Percentiles rank a stretch among this genome's conserved stretches.
Conservation (phyloP, 2,329 filamentous ascomycete species). For the Rhinocladiella mackenziei region DNA sequence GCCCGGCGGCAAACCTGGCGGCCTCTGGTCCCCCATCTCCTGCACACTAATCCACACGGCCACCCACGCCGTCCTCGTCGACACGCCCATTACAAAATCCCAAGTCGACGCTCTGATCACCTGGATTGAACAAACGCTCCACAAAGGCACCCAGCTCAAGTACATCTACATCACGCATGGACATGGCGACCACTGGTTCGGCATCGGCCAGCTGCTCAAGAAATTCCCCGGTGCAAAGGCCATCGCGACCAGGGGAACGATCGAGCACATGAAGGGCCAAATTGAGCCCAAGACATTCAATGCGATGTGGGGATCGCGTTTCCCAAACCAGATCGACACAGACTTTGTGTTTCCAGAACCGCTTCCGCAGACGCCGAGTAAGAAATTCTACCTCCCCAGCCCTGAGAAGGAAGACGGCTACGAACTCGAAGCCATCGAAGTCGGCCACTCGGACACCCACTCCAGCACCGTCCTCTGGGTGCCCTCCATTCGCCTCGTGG, state of each 20-base stretch:
- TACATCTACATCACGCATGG: slow-evolving; percentile 44
- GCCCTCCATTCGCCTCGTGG: slow-evolving; percentile 36
- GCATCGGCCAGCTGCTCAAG: slow-evolving; percentile 31
- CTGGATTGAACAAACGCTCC: slow-evolving; percentile 38
- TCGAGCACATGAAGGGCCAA: slow-evolving; percentile 24
- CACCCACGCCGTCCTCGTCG: slow-evolving; percentile 38
- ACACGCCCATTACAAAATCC: slow-evolving; percentile 34
- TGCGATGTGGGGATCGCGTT: background rate
- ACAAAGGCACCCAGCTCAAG: slow-evolving; percentile 30
- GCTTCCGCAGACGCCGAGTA: too few relatives aligned
- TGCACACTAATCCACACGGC: slow-evolving; percentile 31
- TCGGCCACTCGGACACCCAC: slow-evolving; percentile 33
- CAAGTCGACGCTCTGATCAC: slow-evolving; percentile 34
- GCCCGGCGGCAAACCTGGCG: slow-evolving; percentile 12
- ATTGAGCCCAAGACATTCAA: too few relatives aligned
- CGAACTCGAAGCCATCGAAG: slow-evolving; percentile 27
- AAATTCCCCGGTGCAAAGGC: slow-evolving; percentile 32
- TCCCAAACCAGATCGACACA: background rate
- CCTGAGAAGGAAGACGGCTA: too few relatives aligned
- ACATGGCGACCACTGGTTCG: slow-evolving; percentile 44
- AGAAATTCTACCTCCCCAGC: too few relatives aligned
- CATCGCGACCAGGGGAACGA: slow-evolving; percentile 26
- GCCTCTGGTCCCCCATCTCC: slow-evolving; percentile 15
- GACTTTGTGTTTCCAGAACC: too few relatives aligned
- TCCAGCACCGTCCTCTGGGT: slow-evolving; percentile 37